phyloP scores from a whole-genome alignment of 768 basidiomycete genomes.

The Auriscalpium vulgare region DNA sequence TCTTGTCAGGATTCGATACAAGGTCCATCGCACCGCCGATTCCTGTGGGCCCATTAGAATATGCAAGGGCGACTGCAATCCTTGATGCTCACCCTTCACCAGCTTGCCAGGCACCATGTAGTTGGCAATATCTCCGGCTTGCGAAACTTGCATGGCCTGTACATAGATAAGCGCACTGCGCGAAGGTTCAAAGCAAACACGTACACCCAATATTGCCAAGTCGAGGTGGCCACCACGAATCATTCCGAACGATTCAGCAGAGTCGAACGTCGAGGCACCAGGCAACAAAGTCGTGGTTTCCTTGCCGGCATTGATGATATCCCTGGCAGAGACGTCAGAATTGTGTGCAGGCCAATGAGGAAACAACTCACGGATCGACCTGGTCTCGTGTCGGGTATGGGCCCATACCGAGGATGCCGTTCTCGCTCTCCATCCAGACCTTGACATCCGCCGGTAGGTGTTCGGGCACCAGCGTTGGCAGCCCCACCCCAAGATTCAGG shows the following conservation, averaged over 20 bases:
- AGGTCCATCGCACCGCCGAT: constrained; percentile 96
- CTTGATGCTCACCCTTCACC: constrained; percentile 49
- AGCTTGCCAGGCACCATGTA: constrained; percentile 96
- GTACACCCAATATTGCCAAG: constrained; percentile 81
- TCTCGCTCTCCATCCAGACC: constrained; percentile 85
- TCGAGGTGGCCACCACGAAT: constrained; percentile 93
- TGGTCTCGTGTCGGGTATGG: constrained; percentile 75
- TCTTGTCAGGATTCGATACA: constrained; percentile 90
- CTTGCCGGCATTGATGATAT: constrained; percentile 89
- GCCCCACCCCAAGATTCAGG: constrained; percentile 82
- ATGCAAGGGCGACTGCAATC: not conserved
- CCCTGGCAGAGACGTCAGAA: constrained; percentile 32
- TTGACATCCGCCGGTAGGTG: constrained; percentile 62
- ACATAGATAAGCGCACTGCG: not conserved
- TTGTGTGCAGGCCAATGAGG: not conserved
- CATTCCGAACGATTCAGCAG: constrained; percentile 91
- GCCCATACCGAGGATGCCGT: constrained; percentile 81
- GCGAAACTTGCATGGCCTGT: constrained; percentile 90
- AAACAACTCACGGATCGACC: constrained; percentile 58
- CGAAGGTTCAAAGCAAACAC: constrained; percentile 19
- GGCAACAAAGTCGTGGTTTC: constrained; percentile 88
- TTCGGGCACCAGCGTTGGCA: constrained; percentile 83
- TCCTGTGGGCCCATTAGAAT: constrained; percentile 32
- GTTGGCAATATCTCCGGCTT: constrained; percentile 88
- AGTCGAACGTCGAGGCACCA: constrained; percentile 85